These are phyloP conservation scores for Hypoxylon intermedium DNA, from an alignment of 495 filamentous ascomycete genomes.

Conservation along the genomic window DNA sequence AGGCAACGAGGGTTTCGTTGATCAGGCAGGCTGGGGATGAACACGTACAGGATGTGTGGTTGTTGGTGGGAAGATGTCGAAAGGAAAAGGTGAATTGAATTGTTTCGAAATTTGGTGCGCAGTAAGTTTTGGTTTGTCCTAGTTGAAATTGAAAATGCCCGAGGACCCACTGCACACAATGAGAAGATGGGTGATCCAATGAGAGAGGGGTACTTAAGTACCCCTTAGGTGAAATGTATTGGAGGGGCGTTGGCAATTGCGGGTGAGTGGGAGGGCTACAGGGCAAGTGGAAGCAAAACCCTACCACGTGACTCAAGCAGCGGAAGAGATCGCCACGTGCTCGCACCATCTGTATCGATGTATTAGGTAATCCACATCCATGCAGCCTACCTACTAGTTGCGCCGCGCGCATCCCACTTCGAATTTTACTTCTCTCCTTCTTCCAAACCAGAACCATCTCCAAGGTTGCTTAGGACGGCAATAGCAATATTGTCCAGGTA, in stretches of 20 bases:
- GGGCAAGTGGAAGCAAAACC: slow-evolving; percentile 29
- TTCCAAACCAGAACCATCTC: slow-evolving; percentile 47
- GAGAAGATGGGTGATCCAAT: not conserved
- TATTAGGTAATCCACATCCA: not conserved
- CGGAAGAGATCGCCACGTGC: too few relatives aligned
- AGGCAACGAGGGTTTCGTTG: not conserved
- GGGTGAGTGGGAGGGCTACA: slow-evolving; percentile 2
- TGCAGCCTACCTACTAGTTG: not conserved
- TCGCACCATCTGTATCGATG: too few relatives aligned
- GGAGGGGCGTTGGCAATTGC: not conserved
- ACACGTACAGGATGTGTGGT: not conserved
- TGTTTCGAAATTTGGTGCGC: not conserved
- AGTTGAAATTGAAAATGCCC: too few relatives aligned
- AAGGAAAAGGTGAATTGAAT: slow-evolving; percentile 7
- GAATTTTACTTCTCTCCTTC: slow-evolving; percentile 15
- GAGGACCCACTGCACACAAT: too few relatives aligned
- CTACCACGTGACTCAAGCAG: slow-evolving; percentile 38
- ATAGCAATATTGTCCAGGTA: slow-evolving; percentile 64
- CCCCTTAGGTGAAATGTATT: not conserved
- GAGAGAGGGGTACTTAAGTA: not conserved
- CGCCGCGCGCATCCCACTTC: slow-evolving; percentile 15
- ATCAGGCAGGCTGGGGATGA: slow-evolving; percentile 8
- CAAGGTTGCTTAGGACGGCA: slow-evolving; percentile 63
- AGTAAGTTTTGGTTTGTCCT: not conserved
- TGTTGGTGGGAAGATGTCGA: not conserved